Evolutionary conservation across 306 rosid genomes (phyloP).

Genomic region (Cucurbita pepo): DNA sequence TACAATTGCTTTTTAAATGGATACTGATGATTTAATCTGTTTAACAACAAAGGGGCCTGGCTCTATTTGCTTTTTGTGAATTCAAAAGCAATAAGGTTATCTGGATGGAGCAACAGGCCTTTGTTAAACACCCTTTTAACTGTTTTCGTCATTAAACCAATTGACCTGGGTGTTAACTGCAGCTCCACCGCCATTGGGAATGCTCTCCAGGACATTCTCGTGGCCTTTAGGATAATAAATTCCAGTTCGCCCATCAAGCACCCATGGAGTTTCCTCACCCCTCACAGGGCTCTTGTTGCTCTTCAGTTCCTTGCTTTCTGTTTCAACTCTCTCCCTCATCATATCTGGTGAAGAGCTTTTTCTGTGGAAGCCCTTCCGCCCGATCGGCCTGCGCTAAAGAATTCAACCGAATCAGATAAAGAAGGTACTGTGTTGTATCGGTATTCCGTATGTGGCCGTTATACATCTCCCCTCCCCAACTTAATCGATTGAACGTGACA

Average conservation of each 20-base stretch:
- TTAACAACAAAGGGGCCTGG: background rate
- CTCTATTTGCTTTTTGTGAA: background rate
- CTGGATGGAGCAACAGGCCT: background rate
- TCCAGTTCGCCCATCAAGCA: conserved; percentile 14
- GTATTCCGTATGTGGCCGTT: background rate
- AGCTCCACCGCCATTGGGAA: background rate
- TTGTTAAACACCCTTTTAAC: background rate
- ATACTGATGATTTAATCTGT: background rate
- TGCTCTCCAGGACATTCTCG: conserved; percentile 12
- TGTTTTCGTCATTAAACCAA: conserved; percentile 3
- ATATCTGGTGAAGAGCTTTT: conserved; percentile 11
- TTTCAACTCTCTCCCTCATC: conserved; percentile 5
- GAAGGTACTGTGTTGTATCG: background rate
- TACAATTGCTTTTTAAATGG: background rate
- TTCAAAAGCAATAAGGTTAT: background rate
- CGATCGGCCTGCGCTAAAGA: conserved; percentile 9
- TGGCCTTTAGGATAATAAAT: conserved; percentile 20
- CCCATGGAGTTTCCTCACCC: conserved; percentile 3
- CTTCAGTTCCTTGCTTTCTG: conserved; percentile 8
- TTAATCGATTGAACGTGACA: no score
- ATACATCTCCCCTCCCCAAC: background rate
- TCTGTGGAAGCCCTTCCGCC: conserved; percentile 9
- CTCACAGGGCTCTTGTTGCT: background rate
- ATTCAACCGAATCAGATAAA: background rate
- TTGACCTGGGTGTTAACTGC: conserved; percentile 8